These are phyloP conservation scores for Aureococcus anophagefferens DNA, from an alignment of 108 stramenopile genomes.

Conservation along the genomic window DNA sequence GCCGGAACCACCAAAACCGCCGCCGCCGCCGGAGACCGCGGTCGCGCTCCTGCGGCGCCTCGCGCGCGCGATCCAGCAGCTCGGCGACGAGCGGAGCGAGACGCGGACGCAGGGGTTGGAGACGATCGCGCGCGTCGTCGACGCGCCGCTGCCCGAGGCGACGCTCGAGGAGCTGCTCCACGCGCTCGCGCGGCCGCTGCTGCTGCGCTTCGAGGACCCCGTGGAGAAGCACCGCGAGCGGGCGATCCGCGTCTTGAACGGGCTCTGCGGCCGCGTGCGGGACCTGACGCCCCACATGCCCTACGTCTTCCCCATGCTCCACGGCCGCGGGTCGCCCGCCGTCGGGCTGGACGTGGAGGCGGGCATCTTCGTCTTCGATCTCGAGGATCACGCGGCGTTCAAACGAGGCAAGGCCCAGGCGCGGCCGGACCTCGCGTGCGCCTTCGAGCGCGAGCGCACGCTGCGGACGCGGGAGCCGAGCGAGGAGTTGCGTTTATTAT, in stretches of 20 bases:
- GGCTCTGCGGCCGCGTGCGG: background rate
- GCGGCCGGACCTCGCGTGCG: constrained; percentile 38
- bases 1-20: too few relatives aligned
- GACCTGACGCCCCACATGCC: constrained; percentile 40
- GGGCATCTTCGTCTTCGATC: constrained; percentile 51
- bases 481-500: constrained; percentile 43
- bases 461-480: constrained; percentile 35
- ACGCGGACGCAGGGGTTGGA: background rate
- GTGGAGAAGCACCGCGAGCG: constrained; percentile 6
- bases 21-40: background rate
- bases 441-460: constrained; percentile 11
- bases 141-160: background rate
- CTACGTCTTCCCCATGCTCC: constrained; percentile 43
- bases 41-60: background rate
- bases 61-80: background rate
- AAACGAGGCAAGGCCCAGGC: constrained; percentile 44
- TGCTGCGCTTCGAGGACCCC: constrained; percentile 7
- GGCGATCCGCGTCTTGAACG: background rate
- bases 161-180: background rate
- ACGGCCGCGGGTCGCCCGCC: constrained; percentile 29
- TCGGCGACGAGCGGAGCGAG: background rate
- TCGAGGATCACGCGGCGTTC: constrained; percentile 39
- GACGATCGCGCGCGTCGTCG: background rate
- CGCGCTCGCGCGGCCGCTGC: background rate
- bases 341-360: constrained; percentile 41